A percentile compares a stretch with the other conserved stretches of the same genome.
phyloP scores from a whole-genome alignment of 2,329 filamentous ascomycete genomes.

The Tolypocladium endophyticum region DNA sequence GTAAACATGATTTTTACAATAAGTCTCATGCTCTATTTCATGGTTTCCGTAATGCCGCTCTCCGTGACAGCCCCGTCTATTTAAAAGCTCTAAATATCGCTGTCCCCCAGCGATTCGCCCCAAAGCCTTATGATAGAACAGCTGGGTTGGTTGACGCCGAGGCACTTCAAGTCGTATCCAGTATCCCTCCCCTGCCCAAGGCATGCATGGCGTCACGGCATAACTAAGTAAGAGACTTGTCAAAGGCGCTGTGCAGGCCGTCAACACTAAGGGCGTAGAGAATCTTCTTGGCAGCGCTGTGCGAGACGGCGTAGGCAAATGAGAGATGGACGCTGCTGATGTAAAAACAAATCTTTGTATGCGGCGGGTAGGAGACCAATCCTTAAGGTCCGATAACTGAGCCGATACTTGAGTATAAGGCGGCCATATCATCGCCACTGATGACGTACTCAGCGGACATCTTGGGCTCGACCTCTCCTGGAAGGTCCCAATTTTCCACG shows the following conservation, averaged over 20 bases:
- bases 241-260: slow-evolving; percentile 26
- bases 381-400: slow-evolving; percentile 11
- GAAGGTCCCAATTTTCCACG: slow-evolving; percentile 9
- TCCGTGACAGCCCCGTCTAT: slow-evolving; percentile 12
- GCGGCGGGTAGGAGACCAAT: slow-evolving; percentile 22
- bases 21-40: slow-evolving; percentile 19
- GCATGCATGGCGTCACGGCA: slow-evolving; percentile 29
- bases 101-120: slow-evolving; percentile 17
- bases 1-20: slow-evolving; percentile 19
- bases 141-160: slow-evolving; percentile 23
- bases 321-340: slow-evolving; percentile 29
- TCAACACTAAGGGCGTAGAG: slow-evolving; percentile 32
- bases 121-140: slow-evolving; percentile 20
- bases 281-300: slow-evolving; percentile 27
- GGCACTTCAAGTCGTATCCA: slow-evolving; percentile 11
- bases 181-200: slow-evolving; percentile 6
- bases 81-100: slow-evolving; percentile 16
- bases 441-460: slow-evolving; percentile 8
- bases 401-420: slow-evolving; percentile 11
- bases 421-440: slow-evolving; percentile 22
- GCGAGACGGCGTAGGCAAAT: slow-evolving; percentile 33
- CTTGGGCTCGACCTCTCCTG: slow-evolving; percentile 1
- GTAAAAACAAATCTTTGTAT: slow-evolving; percentile 32
- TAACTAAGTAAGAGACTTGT: slow-evolving; percentile 30
- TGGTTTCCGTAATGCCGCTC: slow-evolving; percentile 19